A percentile compares a stretch with the other conserved stretches of the same genome.
These are phyloP conservation scores for Amaranthus cruentus DNA, from an alignment of 148 eudicot species.

Conservation along the genomic window DNA sequence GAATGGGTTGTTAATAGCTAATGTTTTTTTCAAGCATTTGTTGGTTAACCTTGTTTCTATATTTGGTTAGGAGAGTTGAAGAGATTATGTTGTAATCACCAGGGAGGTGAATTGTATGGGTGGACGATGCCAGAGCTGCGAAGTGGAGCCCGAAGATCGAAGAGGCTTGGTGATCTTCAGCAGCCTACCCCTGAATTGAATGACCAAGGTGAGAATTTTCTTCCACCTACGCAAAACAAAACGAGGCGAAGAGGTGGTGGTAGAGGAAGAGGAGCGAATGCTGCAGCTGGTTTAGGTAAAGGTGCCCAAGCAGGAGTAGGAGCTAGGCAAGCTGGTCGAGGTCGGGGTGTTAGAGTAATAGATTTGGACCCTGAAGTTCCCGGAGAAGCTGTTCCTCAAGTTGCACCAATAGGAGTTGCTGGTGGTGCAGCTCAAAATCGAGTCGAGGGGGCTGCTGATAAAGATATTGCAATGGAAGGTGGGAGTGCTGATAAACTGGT, in stretches of 20 bases:
- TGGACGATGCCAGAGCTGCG: constrained; percentile 97
- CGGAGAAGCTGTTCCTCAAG: constrained; percentile 54
- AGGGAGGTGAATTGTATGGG: constrained; percentile 74
- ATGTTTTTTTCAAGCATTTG: background rate
- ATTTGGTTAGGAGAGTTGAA: constrained; percentile 26
- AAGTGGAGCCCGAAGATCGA: constrained; percentile 96
- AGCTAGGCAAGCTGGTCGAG: constrained; percentile 79
- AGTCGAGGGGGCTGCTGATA: constrained; percentile 59
- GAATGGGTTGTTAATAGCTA: constrained; percentile 1
- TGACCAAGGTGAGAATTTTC: constrained; percentile 52
- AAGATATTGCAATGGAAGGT: constrained; percentile 75
- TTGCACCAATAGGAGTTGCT: constrained; percentile 45
- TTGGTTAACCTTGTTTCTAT: constrained; percentile 1
- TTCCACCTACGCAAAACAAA: constrained; percentile 58
- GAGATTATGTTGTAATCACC: constrained; percentile 32
- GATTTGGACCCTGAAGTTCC: constrained; percentile 82
- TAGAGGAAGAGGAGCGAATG: constrained; percentile 80
- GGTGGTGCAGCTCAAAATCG: constrained; percentile 53
- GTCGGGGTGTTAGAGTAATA: constrained; percentile 72
- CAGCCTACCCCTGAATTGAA: constrained; percentile 64
- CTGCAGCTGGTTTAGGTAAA: constrained; percentile 50
- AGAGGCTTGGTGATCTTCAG: constrained; percentile 91
- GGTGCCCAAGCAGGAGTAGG: constrained; percentile 57
- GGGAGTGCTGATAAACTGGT: constrained; percentile 66
- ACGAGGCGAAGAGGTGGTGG: constrained; percentile 80